Percentiles rank a stretch among this genome's conserved stretches.
Conservation (phyloP, 495 filamentous ascomycete species). For the Terfezia boudieri region DNA sequence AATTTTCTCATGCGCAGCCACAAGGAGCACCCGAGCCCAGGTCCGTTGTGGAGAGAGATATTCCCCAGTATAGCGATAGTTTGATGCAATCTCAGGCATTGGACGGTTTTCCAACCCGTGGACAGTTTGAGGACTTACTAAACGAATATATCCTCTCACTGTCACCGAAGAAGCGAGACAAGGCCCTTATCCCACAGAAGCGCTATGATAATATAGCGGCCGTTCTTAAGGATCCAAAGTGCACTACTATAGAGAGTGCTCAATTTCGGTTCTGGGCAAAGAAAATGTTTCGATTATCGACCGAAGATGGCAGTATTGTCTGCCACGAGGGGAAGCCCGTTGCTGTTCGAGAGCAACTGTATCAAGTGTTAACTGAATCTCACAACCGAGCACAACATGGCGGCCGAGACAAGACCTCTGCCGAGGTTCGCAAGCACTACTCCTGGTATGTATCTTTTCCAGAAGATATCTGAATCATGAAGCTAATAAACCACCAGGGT, state of each 20-base stretch:
- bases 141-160: slow-evolving; percentile 27
- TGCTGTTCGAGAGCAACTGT: slow-evolving; percentile 35
- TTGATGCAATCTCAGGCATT: slow-evolving; percentile 7
- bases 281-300: slow-evolving; percentile 35
- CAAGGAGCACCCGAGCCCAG: neutral
- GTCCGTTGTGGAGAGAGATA: too few relatives aligned
- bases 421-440: slow-evolving; percentile 33
- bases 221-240: slow-evolving; percentile 33
- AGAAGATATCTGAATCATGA: neutral
- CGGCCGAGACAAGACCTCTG: slow-evolving; percentile 38
- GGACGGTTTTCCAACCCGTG: slow-evolving; percentile 31
- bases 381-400: slow-evolving; percentile 37
- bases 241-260: slow-evolving; percentile 35
- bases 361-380: slow-evolving; percentile 33
- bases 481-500: slow-evolving; percentile 23
- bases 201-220: slow-evolving; percentile 31
- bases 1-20: neutral
- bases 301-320: slow-evolving; percentile 27
- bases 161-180: slow-evolving; percentile 36
- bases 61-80: too few relatives aligned
- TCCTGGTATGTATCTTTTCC: slow-evolving; percentile 27
- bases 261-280: slow-evolving; percentile 42
- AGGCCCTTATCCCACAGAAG: slow-evolving; percentile 33
- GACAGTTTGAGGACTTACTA: slow-evolving; percentile 32
- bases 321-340: slow-evolving; percentile 38